phyloP scores from a whole-genome alignment of 1,284 basidiomycete species.

The Boletus nobilissimus region DNA sequence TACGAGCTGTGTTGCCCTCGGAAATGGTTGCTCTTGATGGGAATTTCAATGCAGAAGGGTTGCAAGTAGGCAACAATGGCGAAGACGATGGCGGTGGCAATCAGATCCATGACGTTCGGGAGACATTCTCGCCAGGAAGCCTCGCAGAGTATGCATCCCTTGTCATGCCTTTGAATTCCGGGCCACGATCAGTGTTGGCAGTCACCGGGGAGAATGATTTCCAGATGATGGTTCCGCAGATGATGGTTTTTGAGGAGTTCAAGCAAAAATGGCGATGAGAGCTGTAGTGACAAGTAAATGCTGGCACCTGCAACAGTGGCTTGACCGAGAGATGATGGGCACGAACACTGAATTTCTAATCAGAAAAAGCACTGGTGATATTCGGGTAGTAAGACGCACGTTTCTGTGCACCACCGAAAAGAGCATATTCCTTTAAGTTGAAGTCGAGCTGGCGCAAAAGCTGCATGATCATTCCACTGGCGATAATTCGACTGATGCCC shows the following conservation, averaged over 20 bases:
- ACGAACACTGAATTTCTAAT: slow-evolving; percentile 80
- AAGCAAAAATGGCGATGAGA: slow-evolving; percentile 95
- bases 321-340: slow-evolving; percentile 94
- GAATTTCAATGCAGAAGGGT: slow-evolving; percentile 99
- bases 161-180: slow-evolving; percentile 99
- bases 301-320: slow-evolving; percentile 97
- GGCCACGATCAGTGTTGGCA: slow-evolving; percentile 96
- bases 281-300: slow-evolving; percentile 92
- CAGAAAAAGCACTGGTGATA: neutral
- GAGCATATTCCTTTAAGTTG: slow-evolving; percentile 92
- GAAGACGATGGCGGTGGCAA: slow-evolving; percentile 93
- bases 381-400: slow-evolving; percentile 60
- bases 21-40: slow-evolving; percentile 97
- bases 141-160: no score
- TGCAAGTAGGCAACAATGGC: slow-evolving; percentile 98
- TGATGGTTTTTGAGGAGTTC: slow-evolving; percentile 99
- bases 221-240: slow-evolving; percentile 99
- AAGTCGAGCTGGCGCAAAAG: slow-evolving; percentile 99
- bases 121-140: slow-evolving; percentile 98
- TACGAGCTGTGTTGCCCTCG: slow-evolving; percentile 94
- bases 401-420: slow-evolving; percentile 99
- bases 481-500: slow-evolving; percentile 97
- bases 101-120: slow-evolving; percentile 97
- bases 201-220: slow-evolving; percentile 99
- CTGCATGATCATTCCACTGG: slow-evolving; percentile 99